These are phyloP conservation scores for Musa troglodytarum DNA, from an alignment of 176 grass and related monocot species.

Conservation along the genomic window DNA sequence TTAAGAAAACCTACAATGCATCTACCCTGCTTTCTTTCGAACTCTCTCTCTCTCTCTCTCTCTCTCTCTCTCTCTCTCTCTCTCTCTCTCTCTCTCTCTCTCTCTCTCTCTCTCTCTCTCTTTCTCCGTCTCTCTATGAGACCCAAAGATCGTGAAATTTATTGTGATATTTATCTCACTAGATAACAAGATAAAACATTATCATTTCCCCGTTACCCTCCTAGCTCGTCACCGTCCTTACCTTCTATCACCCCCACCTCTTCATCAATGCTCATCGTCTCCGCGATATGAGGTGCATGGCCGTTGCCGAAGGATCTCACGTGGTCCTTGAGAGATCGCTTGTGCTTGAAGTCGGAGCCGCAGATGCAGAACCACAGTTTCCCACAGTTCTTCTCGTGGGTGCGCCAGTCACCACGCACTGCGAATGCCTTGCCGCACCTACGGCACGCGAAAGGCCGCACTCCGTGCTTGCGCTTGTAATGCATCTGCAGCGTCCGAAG, in stretches of 20 bases:
- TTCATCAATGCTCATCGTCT: constrained; percentile 28
- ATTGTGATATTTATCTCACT: background rate
- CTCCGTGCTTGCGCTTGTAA: constrained; percentile 78
- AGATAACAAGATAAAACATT: no score
- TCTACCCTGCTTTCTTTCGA: no score
- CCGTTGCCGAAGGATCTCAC: constrained; percentile 69
- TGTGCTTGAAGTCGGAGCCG: constrained; percentile 79
- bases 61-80: background rate
- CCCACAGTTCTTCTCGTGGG: constrained; percentile 92
- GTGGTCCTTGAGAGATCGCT: constrained; percentile 84
- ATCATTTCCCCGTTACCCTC: constrained; percentile 1
- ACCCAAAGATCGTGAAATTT: no score
- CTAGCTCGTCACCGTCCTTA: background rate
- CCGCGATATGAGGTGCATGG: constrained; percentile 69
- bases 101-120: constrained; percentile 3
- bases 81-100: no score
- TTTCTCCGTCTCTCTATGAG: no score
- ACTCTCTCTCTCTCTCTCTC: constrained; percentile 4
- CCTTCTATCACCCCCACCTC: constrained; percentile 33
- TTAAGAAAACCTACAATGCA: background rate
- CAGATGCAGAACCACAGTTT: constrained; percentile 91
- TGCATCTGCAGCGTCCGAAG: constrained; percentile 89
- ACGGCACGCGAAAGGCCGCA: constrained; percentile 58
- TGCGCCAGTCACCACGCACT: constrained; percentile 87
- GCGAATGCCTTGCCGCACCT: constrained; percentile 73